Percentiles rank a stretch among this genome's conserved stretches.
These are phyloP conservation scores for Tubosaeta sp. DNA, from an alignment of 768 basidiomycete genomes.

Conservation along the genomic window DNA sequence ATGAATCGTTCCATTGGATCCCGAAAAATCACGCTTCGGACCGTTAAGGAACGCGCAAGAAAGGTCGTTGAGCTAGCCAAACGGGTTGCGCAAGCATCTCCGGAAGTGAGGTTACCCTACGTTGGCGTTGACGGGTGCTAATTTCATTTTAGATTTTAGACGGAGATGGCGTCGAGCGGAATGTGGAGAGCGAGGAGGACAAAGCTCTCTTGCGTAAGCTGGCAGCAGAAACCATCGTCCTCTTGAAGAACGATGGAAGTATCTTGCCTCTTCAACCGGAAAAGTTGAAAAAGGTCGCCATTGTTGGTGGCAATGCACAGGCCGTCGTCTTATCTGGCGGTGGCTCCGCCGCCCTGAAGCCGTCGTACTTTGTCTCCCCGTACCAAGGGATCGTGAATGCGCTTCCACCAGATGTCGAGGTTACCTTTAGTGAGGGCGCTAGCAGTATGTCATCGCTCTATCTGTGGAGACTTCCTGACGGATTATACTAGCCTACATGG, in stretches of 20 bases:
- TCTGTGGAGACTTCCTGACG: background rate
- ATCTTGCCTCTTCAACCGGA: slow-evolving; percentile 36
- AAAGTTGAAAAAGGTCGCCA: slow-evolving; percentile 62
- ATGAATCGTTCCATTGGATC: slow-evolving; percentile 57
- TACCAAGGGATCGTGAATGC: slow-evolving; percentile 71
- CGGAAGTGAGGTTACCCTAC: slow-evolving; percentile 44
- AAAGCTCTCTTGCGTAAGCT: slow-evolving; percentile 59
- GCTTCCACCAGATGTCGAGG: slow-evolving; percentile 44
- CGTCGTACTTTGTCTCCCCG: slow-evolving; percentile 73
- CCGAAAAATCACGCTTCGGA: slow-evolving; percentile 60
- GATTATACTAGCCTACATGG: slow-evolving; percentile 49
- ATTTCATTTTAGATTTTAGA: slow-evolving; percentile 51
- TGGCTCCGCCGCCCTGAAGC: slow-evolving; percentile 65
- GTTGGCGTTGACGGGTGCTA: background rate
- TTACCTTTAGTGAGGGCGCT: slow-evolving; percentile 68
- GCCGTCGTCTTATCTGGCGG: slow-evolving; percentile 70
- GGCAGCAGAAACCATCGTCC: slow-evolving; percentile 68
- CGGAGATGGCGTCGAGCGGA: slow-evolving; percentile 65
- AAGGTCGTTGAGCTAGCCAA: slow-evolving; percentile 68
- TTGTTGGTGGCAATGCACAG: slow-evolving; percentile 66
- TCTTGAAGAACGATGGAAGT: slow-evolving; percentile 63
- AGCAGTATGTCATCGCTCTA: slow-evolving; percentile 40
- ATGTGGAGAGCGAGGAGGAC: slow-evolving; percentile 57
- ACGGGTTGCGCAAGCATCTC: slow-evolving; percentile 60
- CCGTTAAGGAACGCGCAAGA: slow-evolving; percentile 61